Conservation (phyloP, 352 stramenopile species). For the Phytophthora capsici region DNA sequence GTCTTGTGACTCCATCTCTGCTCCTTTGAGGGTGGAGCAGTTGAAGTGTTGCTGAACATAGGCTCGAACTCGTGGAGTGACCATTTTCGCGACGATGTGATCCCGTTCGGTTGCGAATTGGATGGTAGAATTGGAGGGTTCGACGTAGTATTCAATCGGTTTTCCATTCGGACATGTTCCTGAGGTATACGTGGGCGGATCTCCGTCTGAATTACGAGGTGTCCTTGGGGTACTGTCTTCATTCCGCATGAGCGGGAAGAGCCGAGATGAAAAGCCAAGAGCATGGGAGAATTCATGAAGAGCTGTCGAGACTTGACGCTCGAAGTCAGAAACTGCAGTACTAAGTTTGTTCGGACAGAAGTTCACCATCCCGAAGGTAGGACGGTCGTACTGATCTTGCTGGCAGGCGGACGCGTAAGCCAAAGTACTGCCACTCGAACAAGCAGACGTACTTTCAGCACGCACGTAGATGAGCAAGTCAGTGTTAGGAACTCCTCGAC, state of each 20-base stretch:
- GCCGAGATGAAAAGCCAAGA: slow-evolving; percentile 70
- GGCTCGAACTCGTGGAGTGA: slow-evolving; percentile 56
- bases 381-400: slow-evolving; percentile 82
- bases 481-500: slow-evolving; percentile 45
- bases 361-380: slow-evolving; percentile 86
- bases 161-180: slow-evolving; percentile 66
- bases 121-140: slow-evolving; percentile 48
- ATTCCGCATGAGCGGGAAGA: slow-evolving; percentile 75
- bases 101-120: slow-evolving; percentile 56
- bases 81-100: slow-evolving; percentile 58
- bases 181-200: slow-evolving; percentile 29
- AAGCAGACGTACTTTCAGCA: slow-evolving; percentile 50
- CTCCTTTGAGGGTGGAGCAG: slow-evolving; percentile 57
- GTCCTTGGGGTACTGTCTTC: slow-evolving; percentile 68
- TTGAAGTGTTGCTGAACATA: slow-evolving; percentile 68
- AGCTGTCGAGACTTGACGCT: slow-evolving; percentile 64
- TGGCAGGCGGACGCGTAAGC: slow-evolving; percentile 81
- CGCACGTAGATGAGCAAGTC: slow-evolving; percentile 82
- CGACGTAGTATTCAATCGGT: slow-evolving; percentile 43
- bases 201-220: slow-evolving; percentile 45
- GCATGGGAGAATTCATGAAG: slow-evolving; percentile 83
- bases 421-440: slow-evolving; percentile 42
- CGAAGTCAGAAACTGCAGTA: slow-evolving; percentile 40
- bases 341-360: slow-evolving; percentile 74
- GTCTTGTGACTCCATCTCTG: slow-evolving; percentile 78